A percentile compares a stretch with the other conserved stretches of the same genome.
phyloP scores from a whole-genome alignment of 768 basidiomycete genomes.

The Hypsizygus marmoreus region DNA sequence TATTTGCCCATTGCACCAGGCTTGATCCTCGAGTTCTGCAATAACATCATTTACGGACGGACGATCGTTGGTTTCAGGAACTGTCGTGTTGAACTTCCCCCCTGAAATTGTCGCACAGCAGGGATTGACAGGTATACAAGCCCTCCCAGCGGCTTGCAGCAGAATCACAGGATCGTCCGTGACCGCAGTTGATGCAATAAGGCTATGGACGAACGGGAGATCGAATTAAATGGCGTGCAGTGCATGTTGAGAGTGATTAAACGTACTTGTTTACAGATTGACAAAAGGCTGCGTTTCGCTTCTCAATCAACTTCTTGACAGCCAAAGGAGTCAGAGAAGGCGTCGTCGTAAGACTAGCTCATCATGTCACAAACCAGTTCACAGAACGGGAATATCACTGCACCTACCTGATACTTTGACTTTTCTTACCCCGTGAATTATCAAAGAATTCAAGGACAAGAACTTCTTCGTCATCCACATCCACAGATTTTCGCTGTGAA shows the following conservation, averaged over 20 bases:
- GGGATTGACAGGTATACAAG: constrained; percentile 73
- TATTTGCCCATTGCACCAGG: constrained; percentile 76
- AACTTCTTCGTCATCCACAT: constrained; percentile 38
- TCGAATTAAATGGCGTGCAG: background rate
- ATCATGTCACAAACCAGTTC: too few species aligned
- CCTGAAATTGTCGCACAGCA: constrained; percentile 13
- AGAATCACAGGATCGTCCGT: constrained; percentile 63
- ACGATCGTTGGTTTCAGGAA: constrained; percentile 51
- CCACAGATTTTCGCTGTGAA: constrained; percentile 20
- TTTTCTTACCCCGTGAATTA: constrained; percentile 35
- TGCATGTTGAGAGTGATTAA: background rate
- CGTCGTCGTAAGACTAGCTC: constrained; percentile 18
- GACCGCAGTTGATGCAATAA: constrained; percentile 53
- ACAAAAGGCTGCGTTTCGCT: constrained; percentile 64
- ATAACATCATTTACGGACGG: constrained; percentile 61
- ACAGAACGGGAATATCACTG: background rate
- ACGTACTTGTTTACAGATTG: constrained; percentile 70
- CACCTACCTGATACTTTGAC: constrained; percentile 29
- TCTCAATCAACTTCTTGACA: constrained; percentile 70
- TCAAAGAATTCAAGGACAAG: constrained; percentile 48
- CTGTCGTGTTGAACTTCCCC: constrained; percentile 19
- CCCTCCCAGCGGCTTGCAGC: constrained; percentile 65
- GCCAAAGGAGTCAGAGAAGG: constrained; percentile 54
- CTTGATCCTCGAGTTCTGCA: constrained; percentile 53
- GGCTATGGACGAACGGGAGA: constrained; percentile 36